Evolutionary conservation across 805 yeast species (phyloP), one percentile per base, ranked within the genome.

Genomic region (Kazachstania taianensis): DNA sequence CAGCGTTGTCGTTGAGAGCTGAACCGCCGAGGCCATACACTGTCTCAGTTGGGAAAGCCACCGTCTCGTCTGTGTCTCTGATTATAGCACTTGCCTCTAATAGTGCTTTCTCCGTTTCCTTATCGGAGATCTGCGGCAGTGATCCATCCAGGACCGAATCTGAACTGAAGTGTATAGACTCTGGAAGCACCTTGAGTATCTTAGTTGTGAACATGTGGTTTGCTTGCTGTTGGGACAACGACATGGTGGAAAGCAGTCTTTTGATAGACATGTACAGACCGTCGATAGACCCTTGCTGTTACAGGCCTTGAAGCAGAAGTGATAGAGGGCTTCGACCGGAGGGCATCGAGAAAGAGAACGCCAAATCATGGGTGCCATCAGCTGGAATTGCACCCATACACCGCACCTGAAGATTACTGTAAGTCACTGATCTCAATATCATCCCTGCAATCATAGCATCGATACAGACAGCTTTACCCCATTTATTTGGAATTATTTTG

Each of bases 21-120:
- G 87, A 79, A 1, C 92, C 98, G 0, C 95, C 98, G 1, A 92
- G 67, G 0, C 98, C 98, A 56, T 92, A 92, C 0, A 92, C 98
- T 0, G 98, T 92, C 53, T 92, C 98, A 0, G 98, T 84, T 2
- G 98, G 98, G 49, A 92, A 87, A 0, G 89, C 97, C 10, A 92
- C 86, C 0, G 79, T 85, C 19, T 75, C 64, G 26, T 68, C 53
- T 0, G 78, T 62, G 2, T 58, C 56, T 13, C 62, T 55, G 4
- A 86, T 57, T 4, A 76, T 59, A 2, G 61, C 47, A 0, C 85
- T 77, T 5, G 96, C 96, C 14, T 58, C 58, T 8, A 57, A 35
- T 2, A 86, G 59, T 40, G 72, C 72, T 8, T 47, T 38, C 39
- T 63, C 59, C 0, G 94, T 78, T 19, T 54, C 54, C n/a, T 63